A percentile compares a stretch with the other conserved stretches of the same genome.
These are phyloP conservation scores for Strigomonas galati DNA, from an alignment of 208 protist species.

Conservation along the genomic window DNA sequence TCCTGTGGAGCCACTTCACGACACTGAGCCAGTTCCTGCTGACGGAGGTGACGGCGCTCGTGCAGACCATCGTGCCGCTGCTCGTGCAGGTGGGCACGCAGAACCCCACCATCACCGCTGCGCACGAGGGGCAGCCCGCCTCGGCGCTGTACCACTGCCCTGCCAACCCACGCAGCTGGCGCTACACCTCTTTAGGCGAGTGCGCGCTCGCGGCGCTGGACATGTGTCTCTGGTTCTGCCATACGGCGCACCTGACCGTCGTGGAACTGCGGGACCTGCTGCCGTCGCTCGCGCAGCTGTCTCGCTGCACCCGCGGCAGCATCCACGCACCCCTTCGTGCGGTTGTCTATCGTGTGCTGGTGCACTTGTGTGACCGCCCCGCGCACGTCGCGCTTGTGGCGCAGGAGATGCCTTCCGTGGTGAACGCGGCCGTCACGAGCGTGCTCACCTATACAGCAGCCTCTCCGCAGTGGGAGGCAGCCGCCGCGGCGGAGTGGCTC, in stretches of 20 bases:
- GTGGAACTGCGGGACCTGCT: slow-evolving; percentile 46
- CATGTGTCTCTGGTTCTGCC: slow-evolving; percentile 38
- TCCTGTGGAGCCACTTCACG: slow-evolving; percentile 32
- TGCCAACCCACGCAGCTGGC: slow-evolving; percentile 36
- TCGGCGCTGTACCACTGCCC: slow-evolving; percentile 62
- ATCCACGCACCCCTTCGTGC: slow-evolving; percentile 63
- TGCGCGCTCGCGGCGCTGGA: slow-evolving; percentile 61
- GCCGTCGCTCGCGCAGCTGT: slow-evolving; percentile 36
- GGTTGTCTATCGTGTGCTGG: slow-evolving; percentile 49
- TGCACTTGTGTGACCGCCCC: slow-evolving; percentile 33
- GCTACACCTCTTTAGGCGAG: slow-evolving; percentile 79
- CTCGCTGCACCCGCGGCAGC: slow-evolving; percentile 48
- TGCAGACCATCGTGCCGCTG: slow-evolving; percentile 42
- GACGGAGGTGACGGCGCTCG: slow-evolving; percentile 20
- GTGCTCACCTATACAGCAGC: slow-evolving; percentile 41
- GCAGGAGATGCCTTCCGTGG: slow-evolving; percentile 58
- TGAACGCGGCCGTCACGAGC: slow-evolving; percentile 51
- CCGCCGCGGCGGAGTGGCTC: slow-evolving; percentile 77
- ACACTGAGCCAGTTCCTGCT: slow-evolving; percentile 12
- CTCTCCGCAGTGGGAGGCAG: slow-evolving; percentile 63
- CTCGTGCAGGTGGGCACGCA: slow-evolving; percentile 51
- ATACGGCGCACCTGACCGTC: slow-evolving; percentile 19
- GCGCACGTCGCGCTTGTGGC: slow-evolving; percentile 37
- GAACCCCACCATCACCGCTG: slow-evolving; percentile 65
- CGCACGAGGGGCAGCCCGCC: slow-evolving; percentile 30